Base-by-base conservation (phyloP, 164 flowering plant genomes). In the Piper betle region DNA sequence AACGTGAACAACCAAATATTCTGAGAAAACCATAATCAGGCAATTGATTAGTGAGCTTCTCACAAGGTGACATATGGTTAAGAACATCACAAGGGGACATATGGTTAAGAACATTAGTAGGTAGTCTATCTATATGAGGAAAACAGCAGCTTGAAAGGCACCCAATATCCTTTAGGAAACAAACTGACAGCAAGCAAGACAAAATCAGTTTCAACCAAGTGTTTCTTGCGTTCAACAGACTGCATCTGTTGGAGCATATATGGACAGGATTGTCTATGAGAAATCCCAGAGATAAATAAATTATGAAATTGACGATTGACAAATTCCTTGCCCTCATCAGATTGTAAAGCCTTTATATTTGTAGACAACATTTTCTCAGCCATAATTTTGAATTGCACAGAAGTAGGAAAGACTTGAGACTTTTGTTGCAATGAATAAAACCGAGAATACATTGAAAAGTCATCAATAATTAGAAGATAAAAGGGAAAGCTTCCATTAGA, bases 61-160 rank as follows among this genome's bases (percentile, higher is more conserved):
- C 37, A 6, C n/a, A 55, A 8, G 57, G 68, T 12, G 50, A 13
- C 12, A n/a, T 52, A 4, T 17, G 39, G 2, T 25, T 25, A 0
- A 65, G 7, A 2, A 8, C 6, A 2, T 53, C 37, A 6, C n/a
- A 55, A 8, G 57, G 68, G 18, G 50, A 13, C 12, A n/a, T 52
- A 4, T 17, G 39, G 2, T 25, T 25, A 0, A 65, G 7, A 2
- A 8, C 6, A 2, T 53, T 20, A 1, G 69, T 20, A 8, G 64
- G 60, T 0, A 61, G 54, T 2, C 55, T 17, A 66, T 61, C 60
- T 15, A 60, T 15, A 60, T 54, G 9, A 60, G 9, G 13, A 41
- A 60, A 2, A n/a, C 50, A 0, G 64, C 42, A 0, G 55, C 55
- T 0, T 15, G 25, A 46, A 10, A 46, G 3, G 50, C 50, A 10